phyloP scores from a whole-genome alignment of 2,329 filamentous ascomycete species.

The Cytospora chrysosperma region DNA sequence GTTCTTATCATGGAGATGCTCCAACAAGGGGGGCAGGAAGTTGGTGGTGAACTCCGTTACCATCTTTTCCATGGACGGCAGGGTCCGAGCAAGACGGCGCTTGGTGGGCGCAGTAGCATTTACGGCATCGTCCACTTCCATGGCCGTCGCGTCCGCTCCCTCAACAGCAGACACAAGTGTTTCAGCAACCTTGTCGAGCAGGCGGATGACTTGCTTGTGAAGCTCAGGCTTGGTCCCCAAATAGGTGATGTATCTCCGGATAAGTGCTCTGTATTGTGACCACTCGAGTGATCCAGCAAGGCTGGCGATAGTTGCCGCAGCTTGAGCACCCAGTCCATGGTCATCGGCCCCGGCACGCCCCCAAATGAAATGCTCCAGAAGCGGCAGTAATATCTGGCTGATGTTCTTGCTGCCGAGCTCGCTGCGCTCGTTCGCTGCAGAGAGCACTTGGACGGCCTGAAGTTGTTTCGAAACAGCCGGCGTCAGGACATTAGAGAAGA shows the following conservation, averaged over 20 bases:
- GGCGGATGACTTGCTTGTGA: slow-evolving; percentile 80
- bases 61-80: slow-evolving; percentile 68
- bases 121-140: slow-evolving; percentile 42
- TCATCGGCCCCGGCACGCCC: slow-evolving; percentile 73
- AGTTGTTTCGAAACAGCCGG: slow-evolving; percentile 85
- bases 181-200: slow-evolving; percentile 80
- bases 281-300: slow-evolving; percentile 79
- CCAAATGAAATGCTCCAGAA: slow-evolving; percentile 93
- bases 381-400: slow-evolving; percentile 81
- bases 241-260: slow-evolving; percentile 81
- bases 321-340: slow-evolving; percentile 82
- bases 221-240: slow-evolving; percentile 76
- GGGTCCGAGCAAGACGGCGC: slow-evolving; percentile 57
- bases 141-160: slow-evolving; percentile 36
- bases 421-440: slow-evolving; percentile 62
- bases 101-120: slow-evolving; percentile 21
- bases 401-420: slow-evolving; percentile 75
- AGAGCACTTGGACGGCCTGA: slow-evolving; percentile 76
- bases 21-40: slow-evolving; percentile 76
- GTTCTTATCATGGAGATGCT: slow-evolving; percentile 89
- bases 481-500: slow-evolving; percentile 90
- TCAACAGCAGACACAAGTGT: slow-evolving; percentile 59
- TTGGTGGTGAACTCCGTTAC: slow-evolving; percentile 69
- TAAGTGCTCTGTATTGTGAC: slow-evolving; percentile 82
- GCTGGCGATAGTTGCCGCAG: slow-evolving; percentile 74